Evolutionary conservation across 768 basidiomycete species (phyloP).

Genomic region (Boletus sp.): DNA sequence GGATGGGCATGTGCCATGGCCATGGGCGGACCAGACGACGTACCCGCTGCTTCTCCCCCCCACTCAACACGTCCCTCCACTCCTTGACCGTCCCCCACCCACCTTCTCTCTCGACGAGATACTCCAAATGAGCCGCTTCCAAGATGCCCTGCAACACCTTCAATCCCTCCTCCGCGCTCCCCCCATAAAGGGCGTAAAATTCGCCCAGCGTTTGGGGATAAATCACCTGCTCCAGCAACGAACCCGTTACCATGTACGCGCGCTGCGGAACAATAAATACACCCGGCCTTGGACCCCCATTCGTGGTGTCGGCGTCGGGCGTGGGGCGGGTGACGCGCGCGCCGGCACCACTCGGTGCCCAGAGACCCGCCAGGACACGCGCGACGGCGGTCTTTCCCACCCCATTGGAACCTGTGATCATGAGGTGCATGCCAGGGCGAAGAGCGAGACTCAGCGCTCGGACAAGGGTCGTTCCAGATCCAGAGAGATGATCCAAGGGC

Average conservation of each 20-base stretch:
- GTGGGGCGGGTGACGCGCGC: conserved; percentile 33
- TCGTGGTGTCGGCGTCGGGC: conserved; percentile 22
- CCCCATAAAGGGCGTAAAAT: conserved; percentile 60
- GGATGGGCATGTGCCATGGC: background rate
- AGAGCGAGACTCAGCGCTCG: conserved; percentile 64
- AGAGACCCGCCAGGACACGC: conserved; percentile 83
- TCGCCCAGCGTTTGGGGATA: conserved; percentile 72
- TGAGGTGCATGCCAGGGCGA: conserved; percentile 73
- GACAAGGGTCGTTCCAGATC: conserved; percentile 50
- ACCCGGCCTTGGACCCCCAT: conserved; percentile 39
- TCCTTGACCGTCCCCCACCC: conserved; percentile 89
- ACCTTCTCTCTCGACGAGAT: conserved; percentile 83
- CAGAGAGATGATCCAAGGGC: conserved; percentile 13
- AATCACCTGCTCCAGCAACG: conserved; percentile 88
- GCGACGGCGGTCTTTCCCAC: conserved; percentile 91
- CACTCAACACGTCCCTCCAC: conserved; percentile 94
- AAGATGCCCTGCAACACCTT: conserved; percentile 74
- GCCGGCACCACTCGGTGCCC: conserved; percentile 57
- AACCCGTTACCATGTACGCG: conserved; percentile 88
- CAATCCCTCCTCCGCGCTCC: conserved; percentile 48
- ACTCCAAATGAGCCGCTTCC: conserved; percentile 77
- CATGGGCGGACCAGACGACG: background rate
- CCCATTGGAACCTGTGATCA: conserved; percentile 92
- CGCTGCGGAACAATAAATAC: conserved; percentile 91
- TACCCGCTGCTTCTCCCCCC: conserved; percentile 94